Base-by-base conservation (phyloP, 495 filamentous ascomycete species). In the Entonaema liquescens region DNA sequence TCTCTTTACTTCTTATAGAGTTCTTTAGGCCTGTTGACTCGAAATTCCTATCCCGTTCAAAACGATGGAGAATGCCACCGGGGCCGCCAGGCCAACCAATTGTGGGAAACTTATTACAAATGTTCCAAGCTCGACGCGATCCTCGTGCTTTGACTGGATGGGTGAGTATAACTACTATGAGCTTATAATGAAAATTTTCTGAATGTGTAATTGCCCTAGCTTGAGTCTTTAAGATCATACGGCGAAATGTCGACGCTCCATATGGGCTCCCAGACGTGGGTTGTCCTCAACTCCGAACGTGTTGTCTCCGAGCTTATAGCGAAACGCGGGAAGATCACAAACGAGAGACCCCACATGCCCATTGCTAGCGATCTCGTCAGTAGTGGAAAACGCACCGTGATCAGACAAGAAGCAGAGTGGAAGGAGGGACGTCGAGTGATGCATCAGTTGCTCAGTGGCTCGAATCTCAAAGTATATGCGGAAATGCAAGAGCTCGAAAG, bases 181-280 rank as follows among this genome's bases (percentile, higher is more conserved):
- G 8, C 9, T 12, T 21, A 47, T 23, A 23, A 3, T 3, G 8
- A 47, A 1, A 7, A 33, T 2, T 33, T 23, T 21, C 9, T 47
- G 3, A 47, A 1, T 23, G 2, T 12, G 17, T 47, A 47, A 23
- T 3, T 47, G 23, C 8, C 9, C 19, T 47, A 47, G 42, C 42
- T 47, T 13, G 8, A 9, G 21, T 47, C 42, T 19, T 21, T 47
- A 19, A 23, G 42, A 2, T 49, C 42, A 11, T 78, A 80, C 68
- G 80, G 80, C 7, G 79, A 80, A 33, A 77, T 81, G 76, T 75
- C 75, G 3, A 82, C 80, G 0, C 31, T 81, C 0, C 74, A 73
- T 36, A 66, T 82, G 28, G 79, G 79, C 3, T 77, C 77, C 9
- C 76, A 74, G 42, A 80, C 78, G 3, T 80, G 77, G 79, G 67